A percentile compares a stretch with the other conserved stretches of the same genome.
phyloP scores from a whole-genome alignment of 345 rosid genomes.

The Lepidium didymum region DNA sequence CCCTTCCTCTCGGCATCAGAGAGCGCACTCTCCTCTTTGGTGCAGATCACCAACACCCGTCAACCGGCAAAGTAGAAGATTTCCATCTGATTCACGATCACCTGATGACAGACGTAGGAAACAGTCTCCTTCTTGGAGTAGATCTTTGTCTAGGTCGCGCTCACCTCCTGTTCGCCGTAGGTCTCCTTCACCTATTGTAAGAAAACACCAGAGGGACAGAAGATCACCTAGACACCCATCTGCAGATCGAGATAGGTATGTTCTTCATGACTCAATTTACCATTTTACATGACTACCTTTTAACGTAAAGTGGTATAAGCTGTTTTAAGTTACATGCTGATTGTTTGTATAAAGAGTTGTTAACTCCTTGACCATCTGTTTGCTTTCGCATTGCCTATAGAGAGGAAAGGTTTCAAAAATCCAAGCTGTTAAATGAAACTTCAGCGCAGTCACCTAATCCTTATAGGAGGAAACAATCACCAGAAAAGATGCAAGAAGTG shows the following conservation, averaged over 20 bases:
- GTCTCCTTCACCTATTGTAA: constrained; percentile 39
- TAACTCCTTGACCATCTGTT: neutral
- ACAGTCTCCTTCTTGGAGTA: constrained; percentile 33
- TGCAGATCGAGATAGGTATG: constrained; percentile 48
- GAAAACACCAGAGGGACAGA: constrained; percentile 28
- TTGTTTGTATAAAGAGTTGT: neutral
- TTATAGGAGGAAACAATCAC: constrained; percentile 34
- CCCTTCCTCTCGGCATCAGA: constrained; percentile 18
- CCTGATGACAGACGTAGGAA: constrained; percentile 33
- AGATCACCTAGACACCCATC: constrained; percentile 40
- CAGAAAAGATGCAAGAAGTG: constrained; percentile 26
- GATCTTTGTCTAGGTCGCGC: constrained; percentile 38
- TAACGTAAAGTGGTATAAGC: neutral
- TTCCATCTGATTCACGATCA: constrained; percentile 39
- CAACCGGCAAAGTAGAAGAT: constrained; percentile 28
- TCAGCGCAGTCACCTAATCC: constrained; percentile 29
- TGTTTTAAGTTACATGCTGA: neutral
- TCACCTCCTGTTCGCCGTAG: constrained; percentile 42
- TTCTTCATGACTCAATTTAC: neutral
- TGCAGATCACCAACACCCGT: constrained; percentile 33
- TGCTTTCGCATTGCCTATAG: constrained; percentile 20
- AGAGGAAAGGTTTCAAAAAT: constrained; percentile 31
- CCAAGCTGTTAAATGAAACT: constrained; percentile 27
- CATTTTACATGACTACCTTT: neutral
- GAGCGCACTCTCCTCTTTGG: constrained; percentile 20